phyloP scores from a whole-genome alignment of 2,329 filamentous ascomycete genomes.

The Paracorniculantispora psalliotae region DNA sequence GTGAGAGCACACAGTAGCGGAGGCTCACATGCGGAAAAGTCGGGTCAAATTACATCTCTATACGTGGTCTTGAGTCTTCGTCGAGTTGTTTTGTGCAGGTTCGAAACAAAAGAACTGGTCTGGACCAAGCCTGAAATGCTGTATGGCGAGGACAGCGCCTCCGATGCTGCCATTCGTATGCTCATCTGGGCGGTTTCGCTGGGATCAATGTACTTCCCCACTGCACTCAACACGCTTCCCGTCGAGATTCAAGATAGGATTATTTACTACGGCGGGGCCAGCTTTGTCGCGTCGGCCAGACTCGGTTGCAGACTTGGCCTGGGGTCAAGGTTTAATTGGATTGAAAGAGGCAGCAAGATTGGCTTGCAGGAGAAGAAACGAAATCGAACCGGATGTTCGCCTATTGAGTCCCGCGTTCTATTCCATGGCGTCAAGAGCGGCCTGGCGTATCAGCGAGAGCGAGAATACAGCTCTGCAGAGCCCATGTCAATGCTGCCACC shows the following conservation, averaged over 20 bases:
- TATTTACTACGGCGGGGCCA: neutral
- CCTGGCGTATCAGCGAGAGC: neutral
- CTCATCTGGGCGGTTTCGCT: neutral
- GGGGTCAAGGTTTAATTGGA: neutral
- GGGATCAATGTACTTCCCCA: neutral
- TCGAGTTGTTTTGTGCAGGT: neutral
- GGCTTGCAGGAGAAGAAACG: neutral
- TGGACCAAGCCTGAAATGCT: constrained; percentile 15
- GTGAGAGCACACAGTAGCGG: too few species aligned
- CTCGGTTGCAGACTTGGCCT: neutral
- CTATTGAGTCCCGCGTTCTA: neutral
- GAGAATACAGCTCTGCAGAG: neutral
- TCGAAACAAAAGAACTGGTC: neutral
- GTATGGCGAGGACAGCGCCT: constrained; percentile 1
- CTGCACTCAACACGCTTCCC: neutral
- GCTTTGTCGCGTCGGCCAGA: neutral
- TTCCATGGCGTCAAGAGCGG: neutral
- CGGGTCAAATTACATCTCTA: too few species aligned
- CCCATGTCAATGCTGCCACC: too few species aligned
- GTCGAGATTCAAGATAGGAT: neutral
- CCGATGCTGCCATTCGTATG: neutral
- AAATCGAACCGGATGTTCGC: neutral
- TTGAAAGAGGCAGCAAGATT: neutral
- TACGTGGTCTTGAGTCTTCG: neutral
- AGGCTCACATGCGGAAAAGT: too few species aligned